A percentile compares a stretch with the other conserved stretches of the same genome.
These are phyloP conservation scores for Nicotiana otophora DNA, from an alignment of 257 asterid genomes.

Conservation along the genomic window DNA sequence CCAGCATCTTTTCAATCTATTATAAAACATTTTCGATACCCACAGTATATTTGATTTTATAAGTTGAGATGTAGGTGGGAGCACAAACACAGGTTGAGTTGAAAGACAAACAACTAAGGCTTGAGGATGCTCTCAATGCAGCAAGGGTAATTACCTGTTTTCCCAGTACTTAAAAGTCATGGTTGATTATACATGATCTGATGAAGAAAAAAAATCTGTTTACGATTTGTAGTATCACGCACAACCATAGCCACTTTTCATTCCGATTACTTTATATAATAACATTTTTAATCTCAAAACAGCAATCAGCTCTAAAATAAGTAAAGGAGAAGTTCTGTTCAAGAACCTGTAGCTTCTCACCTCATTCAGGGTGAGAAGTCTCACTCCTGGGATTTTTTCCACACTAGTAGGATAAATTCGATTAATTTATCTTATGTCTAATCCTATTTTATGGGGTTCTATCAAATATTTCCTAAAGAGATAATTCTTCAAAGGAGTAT, in stretches of 20 bases:
- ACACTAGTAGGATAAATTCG: neutral
- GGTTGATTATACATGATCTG: neutral
- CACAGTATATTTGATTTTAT: neutral
- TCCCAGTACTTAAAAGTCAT: neutral
- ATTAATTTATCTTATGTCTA: neutral
- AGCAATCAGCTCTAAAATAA: neutral
- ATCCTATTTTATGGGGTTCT: neutral
- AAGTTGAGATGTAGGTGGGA: conserved; percentile 48
- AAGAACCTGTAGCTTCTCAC: neutral
- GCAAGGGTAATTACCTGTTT: conserved; percentile 52
- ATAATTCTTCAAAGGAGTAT: neutral
- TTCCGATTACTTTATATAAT: neutral
- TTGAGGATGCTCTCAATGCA: conserved; percentile 86
- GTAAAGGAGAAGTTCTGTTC: neutral
- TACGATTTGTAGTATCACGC: too few relatives aligned
- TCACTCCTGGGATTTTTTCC: neutral
- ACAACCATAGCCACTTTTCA: neutral
- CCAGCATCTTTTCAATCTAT: neutral
- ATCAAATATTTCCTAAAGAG: neutral
- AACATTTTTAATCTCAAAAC: neutral
- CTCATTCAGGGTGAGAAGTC: neutral
- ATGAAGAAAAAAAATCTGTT: too few relatives aligned
- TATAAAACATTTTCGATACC: neutral
- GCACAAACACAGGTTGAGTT: conserved; percentile 80
- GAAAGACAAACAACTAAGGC: conserved; percentile 78